phyloP scores from a whole-genome alignment of 108 stramenopile genomes.

The Cyclotella choctawhatcheeana region DNA sequence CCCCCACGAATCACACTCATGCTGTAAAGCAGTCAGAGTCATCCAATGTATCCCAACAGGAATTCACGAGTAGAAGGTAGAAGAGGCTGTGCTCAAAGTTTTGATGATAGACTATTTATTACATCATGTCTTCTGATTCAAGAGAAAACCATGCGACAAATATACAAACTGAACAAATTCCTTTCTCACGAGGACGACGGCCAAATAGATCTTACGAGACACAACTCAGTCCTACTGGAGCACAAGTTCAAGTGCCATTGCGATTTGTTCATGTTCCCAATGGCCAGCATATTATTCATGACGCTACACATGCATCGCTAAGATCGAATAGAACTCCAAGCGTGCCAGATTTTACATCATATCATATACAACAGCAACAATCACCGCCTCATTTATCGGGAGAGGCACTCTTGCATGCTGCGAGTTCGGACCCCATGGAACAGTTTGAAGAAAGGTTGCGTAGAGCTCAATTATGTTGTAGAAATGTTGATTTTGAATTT shows the following conservation, averaged over 20 bases:
- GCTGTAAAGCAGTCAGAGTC: too few relatives aligned
- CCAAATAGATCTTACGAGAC: not conserved
- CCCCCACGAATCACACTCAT: too few relatives aligned
- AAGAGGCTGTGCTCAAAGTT: too few relatives aligned
- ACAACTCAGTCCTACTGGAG: not conserved
- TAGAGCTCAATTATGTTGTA: constrained; percentile 23
- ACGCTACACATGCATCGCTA: not conserved
- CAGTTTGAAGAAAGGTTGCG: constrained; percentile 34
- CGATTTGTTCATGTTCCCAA: constrained; percentile 38
- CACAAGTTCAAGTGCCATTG: constrained; percentile 3
- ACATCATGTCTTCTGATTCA: not conserved
- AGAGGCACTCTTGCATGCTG: constrained; percentile 13
- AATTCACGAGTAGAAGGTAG: too few relatives aligned
- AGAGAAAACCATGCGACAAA: not conserved
- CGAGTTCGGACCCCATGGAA: constrained; percentile 14
- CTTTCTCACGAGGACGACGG: not conserved
- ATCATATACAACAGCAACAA: constrained; percentile 1
- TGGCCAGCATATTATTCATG: not conserved
- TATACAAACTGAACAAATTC: not conserved
- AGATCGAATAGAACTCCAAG: constrained; percentile 30
- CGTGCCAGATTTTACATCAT: constrained; percentile 34
- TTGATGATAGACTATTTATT: too few relatives aligned
- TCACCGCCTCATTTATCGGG: constrained; percentile 5
- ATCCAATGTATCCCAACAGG: too few relatives aligned
- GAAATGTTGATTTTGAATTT: constrained; percentile 4